Evolutionary conservation across 2,329 filamentous ascomycete genomes (phyloP), one percentile per base, ranked within the genome.

Genomic region (Ascochyta rabiei): DNA sequence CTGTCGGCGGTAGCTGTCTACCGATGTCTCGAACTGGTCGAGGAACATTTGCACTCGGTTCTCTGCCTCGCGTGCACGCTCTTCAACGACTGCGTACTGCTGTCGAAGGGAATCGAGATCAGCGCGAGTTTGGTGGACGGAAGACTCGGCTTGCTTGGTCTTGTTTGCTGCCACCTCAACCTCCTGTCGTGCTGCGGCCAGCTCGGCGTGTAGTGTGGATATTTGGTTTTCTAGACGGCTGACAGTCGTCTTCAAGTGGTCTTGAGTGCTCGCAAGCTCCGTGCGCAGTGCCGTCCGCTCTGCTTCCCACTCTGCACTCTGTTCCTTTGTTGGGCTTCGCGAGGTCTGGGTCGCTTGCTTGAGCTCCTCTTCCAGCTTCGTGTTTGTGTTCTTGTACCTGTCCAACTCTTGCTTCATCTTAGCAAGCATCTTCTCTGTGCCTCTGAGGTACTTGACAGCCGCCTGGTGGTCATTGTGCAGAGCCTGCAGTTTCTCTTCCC

Each of bases 391-490:
- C 82, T 98, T 98, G 78, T 96, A 95, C 53, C 92, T 90, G 49
- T 89, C 83, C n/a, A 99, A 82, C 77, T 99, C 95, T 69, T 97
- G 92, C 80, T 98, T 98, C 83, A 99, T 93, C 75, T 96, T 93
- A 76, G 95, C 93, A 43, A 99, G 85, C 92, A 99, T 97, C 83
- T 97, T 98, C 77, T 99, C 95, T 1, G 95, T 98, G 54, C 95
- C 95, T 76, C 96, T 96, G 64, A 99, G 91, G 70, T 99, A 99
- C 76, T 97, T 95, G 44, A 98, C 93, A 15, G 95, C 93, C 37
- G 95, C 96, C 75, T 97, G 92, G 73, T 99, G 97, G 74, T 99
- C 95, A 72, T 93, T 96, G 77, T 98, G 93, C 28, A 99, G 86
- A 71, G 96, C 93, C 55, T 91, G 86, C 47, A 99, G 83, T 75